phyloP scores from a whole-genome alignment of 371 early-diverging fungal genomes.

The Actinomortierella ambigua region DNA sequence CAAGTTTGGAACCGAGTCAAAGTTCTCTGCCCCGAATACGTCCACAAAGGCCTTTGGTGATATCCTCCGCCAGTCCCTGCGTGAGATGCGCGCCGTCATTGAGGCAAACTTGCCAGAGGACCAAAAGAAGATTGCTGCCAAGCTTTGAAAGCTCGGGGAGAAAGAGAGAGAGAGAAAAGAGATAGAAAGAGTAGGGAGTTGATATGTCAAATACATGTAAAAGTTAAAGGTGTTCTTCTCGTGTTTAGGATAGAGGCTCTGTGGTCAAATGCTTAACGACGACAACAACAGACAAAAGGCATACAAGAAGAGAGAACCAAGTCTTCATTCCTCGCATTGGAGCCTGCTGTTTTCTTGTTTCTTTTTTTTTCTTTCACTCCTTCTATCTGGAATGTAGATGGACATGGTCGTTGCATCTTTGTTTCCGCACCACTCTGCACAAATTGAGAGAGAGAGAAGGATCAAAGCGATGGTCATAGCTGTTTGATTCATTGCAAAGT shows the following conservation, averaged over 20 bases:
- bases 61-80: slow-evolving; percentile 51
- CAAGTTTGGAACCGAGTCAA: slow-evolving; percentile 85
- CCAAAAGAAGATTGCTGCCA: slow-evolving; percentile 23
- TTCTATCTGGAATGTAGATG: slow-evolving; percentile 4
- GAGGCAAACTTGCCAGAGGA: slow-evolving; percentile 39
- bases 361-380: not conserved
- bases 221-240: not conserved
- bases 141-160: slow-evolving; percentile 10
- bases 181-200: not conserved
- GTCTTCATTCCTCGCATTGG: too few species aligned
- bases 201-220: too few species aligned
- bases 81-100: slow-evolving; percentile 54
- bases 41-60: slow-evolving; percentile 54
- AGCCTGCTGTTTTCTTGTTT: too few species aligned
- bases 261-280: too few species aligned
- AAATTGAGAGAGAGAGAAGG: too few species aligned
- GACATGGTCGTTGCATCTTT: too few species aligned
- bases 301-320: not conserved
- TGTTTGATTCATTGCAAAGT: too few species aligned
- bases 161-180: not conserved
- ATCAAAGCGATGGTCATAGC: too few species aligned
- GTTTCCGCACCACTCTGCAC: too few species aligned
- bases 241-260: too few species aligned
- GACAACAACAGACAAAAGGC: not conserved
- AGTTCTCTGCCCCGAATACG: slow-evolving; percentile 54